phyloP scores from a whole-genome alignment of 352 stramenopile genomes.

The Globisporangium paroecandrum region DNA sequence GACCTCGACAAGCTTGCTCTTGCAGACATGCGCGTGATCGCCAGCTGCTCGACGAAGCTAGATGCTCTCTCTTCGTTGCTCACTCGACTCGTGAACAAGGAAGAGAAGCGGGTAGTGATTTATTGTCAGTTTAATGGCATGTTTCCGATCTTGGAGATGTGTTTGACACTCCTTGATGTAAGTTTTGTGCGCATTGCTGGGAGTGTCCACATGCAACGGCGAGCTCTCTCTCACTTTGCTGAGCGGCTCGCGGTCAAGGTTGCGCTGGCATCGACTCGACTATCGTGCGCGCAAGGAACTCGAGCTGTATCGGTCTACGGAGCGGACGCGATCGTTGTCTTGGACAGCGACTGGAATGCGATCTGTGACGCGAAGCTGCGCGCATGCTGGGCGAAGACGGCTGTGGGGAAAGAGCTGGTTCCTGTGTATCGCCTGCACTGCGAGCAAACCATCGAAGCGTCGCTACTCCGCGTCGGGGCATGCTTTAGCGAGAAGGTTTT shows the following conservation, averaged over 20 bases:
- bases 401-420: conserved; percentile 40
- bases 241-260: conserved; percentile 54
- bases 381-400: conserved; percentile 70
- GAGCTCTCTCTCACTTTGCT: conserved; percentile 73
- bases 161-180: conserved; percentile 59
- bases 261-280: conserved; percentile 64
- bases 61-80: conserved; percentile 51
- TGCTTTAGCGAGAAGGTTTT: conserved; percentile 80
- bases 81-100: conserved; percentile 45
- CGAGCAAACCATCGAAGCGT: conserved; percentile 75
- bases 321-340: conserved; percentile 68
- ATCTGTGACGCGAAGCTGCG: conserved; percentile 80
- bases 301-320: conserved; percentile 65
- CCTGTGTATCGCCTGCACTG: conserved; percentile 78
- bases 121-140: conserved; percentile 77
- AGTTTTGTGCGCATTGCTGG: conserved; percentile 65
- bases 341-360: conserved; percentile 82
- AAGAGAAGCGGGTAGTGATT: conserved; percentile 68
- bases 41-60: conserved; percentile 63
- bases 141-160: conserved; percentile 71
- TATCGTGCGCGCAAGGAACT: conserved; percentile 35
- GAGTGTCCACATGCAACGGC: conserved; percentile 42
- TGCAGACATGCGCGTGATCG: conserved; percentile 59
- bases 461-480: conserved; percentile 65
- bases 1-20: conserved; percentile 74